phyloP scores from a whole-genome alignment of 768 basidiomycete species.

The Mycena haematopus region DNA sequence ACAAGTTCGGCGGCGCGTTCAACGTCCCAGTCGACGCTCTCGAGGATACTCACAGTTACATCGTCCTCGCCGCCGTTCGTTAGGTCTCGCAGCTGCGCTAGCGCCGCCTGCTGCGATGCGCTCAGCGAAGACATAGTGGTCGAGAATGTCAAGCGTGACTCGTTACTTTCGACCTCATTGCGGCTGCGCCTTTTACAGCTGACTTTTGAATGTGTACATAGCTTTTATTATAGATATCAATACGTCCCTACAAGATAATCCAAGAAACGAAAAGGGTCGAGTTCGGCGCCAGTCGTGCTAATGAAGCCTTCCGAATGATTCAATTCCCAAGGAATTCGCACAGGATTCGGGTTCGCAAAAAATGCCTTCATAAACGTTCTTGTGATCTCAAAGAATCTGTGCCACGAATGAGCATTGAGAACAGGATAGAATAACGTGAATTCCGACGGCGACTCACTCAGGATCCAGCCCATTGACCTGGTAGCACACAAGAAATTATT shows the following conservation, averaged over 20 bases:
- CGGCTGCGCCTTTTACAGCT: too few relatives aligned
- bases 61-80: slow-evolving; percentile 68
- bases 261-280: neutral
- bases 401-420: neutral
- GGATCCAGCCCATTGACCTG: slow-evolving; percentile 8
- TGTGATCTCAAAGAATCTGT: neutral
- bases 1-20: slow-evolving; percentile 68
- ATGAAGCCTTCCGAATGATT: neutral
- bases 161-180: too few relatives aligned
- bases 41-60: slow-evolving; percentile 63
- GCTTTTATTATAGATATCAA: too few relatives aligned
- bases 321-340: slow-evolving; percentile 6
- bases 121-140: slow-evolving; percentile 17
- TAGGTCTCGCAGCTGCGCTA: slow-evolving; percentile 47
- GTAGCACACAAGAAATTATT: neutral
- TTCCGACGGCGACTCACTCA: neutral
- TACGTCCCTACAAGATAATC: slow-evolving; percentile 17
- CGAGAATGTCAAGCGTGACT: neutral
- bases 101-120: slow-evolving; percentile 24
- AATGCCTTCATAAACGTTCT: neutral
- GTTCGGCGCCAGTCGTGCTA: neutral
- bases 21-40: slow-evolving; percentile 74
- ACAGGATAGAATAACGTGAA: neutral
- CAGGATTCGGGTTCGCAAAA: slow-evolving; percentile 20
- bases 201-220: too few relatives aligned